Evolutionary conservation across 2,329 filamentous ascomycete genomes (phyloP).

Genomic region (Chrysoporthe austroafricana): DNA sequence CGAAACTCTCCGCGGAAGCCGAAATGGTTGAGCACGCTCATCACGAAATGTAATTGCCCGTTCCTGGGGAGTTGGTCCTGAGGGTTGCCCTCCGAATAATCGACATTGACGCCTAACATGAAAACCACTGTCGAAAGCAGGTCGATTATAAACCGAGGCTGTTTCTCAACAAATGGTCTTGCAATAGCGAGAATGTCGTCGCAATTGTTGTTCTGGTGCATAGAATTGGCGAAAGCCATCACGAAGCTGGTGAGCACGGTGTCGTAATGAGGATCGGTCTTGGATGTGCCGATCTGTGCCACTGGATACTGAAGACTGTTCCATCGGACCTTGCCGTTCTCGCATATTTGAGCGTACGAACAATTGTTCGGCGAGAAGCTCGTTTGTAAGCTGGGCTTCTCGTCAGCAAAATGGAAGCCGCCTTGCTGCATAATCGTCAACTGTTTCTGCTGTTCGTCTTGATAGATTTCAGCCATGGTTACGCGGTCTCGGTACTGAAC

Average conservation of each 20-base stretch:
- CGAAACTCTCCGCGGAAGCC: conserved; percentile 70
- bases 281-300: conserved; percentile 51
- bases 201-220: conserved; percentile 54
- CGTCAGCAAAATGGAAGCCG: conserved; percentile 73
- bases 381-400: conserved; percentile 66
- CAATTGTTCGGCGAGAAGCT: conserved; percentile 64
- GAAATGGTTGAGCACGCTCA: conserved; percentile 79
- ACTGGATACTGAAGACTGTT: conserved; percentile 55
- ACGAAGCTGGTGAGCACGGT: conserved; percentile 67
- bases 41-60: conserved; percentile 70
- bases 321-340: conserved; percentile 64
- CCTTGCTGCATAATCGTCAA: conserved; percentile 75
- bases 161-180: conserved; percentile 50
- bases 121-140: conserved; percentile 70
- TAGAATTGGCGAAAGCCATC: conserved; percentile 51
- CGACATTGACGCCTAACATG: conserved; percentile 73
- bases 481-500: conserved; percentile 79
- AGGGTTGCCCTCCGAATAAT: conserved; percentile 77
- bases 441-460: conserved; percentile 64
- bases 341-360: conserved; percentile 61
- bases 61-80: conserved; percentile 77
- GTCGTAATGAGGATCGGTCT: conserved; percentile 54
- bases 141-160: conserved; percentile 60
- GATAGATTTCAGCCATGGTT: conserved; percentile 70
- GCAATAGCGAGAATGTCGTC: conserved; percentile 75